Base-by-base conservation (phyloP, 176 grass and related monocot species). In the Bothriochloa decipiens region DNA sequence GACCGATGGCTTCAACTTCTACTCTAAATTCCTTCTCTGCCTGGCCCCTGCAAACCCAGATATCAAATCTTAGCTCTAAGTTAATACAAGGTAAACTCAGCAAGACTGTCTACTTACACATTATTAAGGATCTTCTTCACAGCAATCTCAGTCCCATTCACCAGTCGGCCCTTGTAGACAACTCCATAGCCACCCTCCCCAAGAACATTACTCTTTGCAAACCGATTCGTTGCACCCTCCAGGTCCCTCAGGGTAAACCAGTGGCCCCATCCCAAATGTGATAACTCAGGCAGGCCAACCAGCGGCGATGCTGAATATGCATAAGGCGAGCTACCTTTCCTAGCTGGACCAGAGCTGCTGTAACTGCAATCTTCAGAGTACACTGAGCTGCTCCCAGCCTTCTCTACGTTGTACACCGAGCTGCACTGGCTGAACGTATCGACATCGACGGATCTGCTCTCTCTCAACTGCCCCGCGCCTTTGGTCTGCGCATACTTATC, bases 111-210 rank as follows among this genome's bases (percentile, higher is more conserved):
- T 33, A 89, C 93, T 92, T 88, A 94, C 95, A 95, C 69, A 87
- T 99, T 96, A 78, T 96, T 99, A 83, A 96, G 93, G 61, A 99
- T 92, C 82, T 91, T 99, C 82, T 99, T 99, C 47, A 99, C 97
- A 23, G 97, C 97, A 80, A 99, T 92, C 42, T 93, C 89, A 37
- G 91, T 94, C 52, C 91, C 91, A 82, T 99, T 94, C 25, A 93
- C 60, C 61, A 99, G 74, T 2, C 36, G 81, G 0, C 93, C 97
- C 49, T 84, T 91, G 74, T 99, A 99, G 40, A 99, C 97, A 86
- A 96, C 82, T 79, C 93, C 97, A 58, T 96, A 99, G 11, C 93
- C 97, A 16, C 97, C 97, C 77, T 99, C 93, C 23, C 97, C 97
- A 20, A 99, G 79, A 69, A 99, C 87, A 86, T 96, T 96, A 32